Conservation (phyloP, 805 yeast species). For the Kodamaea laetipori region DNA sequence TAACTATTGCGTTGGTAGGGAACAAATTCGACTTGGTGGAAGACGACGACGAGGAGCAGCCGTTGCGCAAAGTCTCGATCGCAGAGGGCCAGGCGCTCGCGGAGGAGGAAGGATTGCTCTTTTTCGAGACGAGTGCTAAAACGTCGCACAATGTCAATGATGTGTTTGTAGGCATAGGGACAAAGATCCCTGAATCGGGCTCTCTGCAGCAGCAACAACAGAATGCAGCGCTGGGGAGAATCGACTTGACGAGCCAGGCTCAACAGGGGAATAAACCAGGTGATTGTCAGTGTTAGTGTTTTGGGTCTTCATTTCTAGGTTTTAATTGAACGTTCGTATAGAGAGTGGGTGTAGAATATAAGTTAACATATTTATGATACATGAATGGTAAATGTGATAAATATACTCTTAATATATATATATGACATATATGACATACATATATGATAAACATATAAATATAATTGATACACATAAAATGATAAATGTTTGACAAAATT, state of each 20-base stretch:
- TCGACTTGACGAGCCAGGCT: constrained; percentile 33
- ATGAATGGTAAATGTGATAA: too few species aligned
- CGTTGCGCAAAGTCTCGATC: constrained; percentile 70
- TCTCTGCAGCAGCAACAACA: constrained; percentile 16
- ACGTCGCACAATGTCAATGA: constrained; percentile 86
- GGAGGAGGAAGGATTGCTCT: constrained; percentile 84
- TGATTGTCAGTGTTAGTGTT: constrained; percentile 25
- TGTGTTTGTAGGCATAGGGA: constrained; percentile 87
- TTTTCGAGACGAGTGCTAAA: constrained; percentile 95
- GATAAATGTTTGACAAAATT: too few species aligned
- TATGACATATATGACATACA: too few species aligned
- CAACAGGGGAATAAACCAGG: constrained; percentile 13
- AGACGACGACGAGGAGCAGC: constrained; percentile 47
- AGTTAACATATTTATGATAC: too few species aligned
- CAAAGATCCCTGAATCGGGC: constrained; percentile 65
- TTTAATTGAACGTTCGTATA: constrained; percentile 5
- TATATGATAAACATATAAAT: too few species aligned
- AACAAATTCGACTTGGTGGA: constrained; percentile 84
- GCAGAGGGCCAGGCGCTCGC: constrained; percentile 89
- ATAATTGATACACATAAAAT: too few species aligned
- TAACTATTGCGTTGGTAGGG: constrained; percentile 91
- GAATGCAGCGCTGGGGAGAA: constrained; percentile 27
- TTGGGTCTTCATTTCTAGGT: background rate
- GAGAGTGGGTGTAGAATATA: background rate
- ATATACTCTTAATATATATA: too few species aligned